Evolutionary conservation across 768 basidiomycete genomes (phyloP).

Genomic region (Saitozyma podzolica): DNA sequence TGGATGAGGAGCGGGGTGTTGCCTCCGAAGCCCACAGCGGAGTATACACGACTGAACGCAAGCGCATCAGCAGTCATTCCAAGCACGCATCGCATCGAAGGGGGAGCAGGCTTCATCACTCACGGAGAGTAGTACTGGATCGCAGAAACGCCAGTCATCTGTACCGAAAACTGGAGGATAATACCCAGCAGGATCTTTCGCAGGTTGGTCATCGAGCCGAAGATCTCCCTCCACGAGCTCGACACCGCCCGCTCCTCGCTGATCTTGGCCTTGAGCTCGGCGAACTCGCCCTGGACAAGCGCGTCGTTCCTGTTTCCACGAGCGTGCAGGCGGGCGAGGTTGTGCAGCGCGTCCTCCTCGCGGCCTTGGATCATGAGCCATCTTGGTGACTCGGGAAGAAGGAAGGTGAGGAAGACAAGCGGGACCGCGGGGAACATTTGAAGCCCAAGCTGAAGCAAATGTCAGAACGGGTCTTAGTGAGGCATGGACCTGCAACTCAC

Average conservation of each 20-base stretch:
- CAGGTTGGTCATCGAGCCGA: constrained; percentile 37
- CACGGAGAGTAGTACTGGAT: constrained; percentile 60
- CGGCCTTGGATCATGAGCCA: constrained; percentile 62
- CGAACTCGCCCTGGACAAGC: constrained; percentile 57
- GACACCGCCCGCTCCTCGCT: constrained; percentile 50
- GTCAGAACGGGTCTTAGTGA: constrained; percentile 31
- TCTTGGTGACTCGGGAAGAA: constrained; percentile 61
- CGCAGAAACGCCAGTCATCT: constrained; percentile 64
- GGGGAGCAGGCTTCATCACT: constrained; percentile 9
- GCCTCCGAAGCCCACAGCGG: constrained; percentile 30
- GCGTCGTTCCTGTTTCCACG: constrained; percentile 58
- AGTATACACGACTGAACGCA: constrained; percentile 10
- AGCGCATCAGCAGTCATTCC: not conserved
- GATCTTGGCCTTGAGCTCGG: constrained; percentile 19
- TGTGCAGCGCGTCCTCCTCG: constrained; percentile 55
- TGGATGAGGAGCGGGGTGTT: constrained; percentile 60
- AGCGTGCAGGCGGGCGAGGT: constrained; percentile 61
- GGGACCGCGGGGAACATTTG: constrained; percentile 58
- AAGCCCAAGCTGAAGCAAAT: constrained; percentile 54
- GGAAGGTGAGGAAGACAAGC: constrained; percentile 58
- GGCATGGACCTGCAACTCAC: constrained; percentile 5
- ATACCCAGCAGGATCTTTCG: constrained; percentile 34
- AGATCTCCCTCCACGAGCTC: constrained; percentile 57
- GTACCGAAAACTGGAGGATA: constrained; percentile 62
- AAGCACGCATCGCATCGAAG: constrained; percentile 28